Evolutionary conservation across 306 rosid genomes (phyloP).

Genomic region (Benincasa hispida): DNA sequence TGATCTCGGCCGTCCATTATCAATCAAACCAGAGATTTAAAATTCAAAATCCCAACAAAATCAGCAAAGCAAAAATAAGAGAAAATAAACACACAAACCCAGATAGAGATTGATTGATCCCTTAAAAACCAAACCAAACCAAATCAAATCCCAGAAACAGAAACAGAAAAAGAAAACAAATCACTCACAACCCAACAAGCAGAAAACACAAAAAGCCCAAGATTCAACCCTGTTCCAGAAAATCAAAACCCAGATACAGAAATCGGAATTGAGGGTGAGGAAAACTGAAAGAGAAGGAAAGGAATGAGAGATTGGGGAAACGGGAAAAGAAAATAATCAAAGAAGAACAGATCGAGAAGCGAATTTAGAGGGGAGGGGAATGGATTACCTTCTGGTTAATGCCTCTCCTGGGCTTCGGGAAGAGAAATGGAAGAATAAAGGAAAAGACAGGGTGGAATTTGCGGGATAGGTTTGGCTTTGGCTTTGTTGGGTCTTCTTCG

Average conservation of each 20-base stretch:
- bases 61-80: not conserved
- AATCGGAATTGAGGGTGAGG: not conserved
- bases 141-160: not conserved
- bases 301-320: not conserved
- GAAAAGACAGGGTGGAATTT: constrained; percentile 2
- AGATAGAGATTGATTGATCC: not conserved
- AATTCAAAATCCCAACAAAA: not conserved
- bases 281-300: not conserved
- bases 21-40: not conserved
- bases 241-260: not conserved
- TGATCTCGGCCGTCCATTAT: constrained; percentile 9
- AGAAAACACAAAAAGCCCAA: not conserved
- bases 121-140: not conserved
- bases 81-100: not conserved
- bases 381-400: not conserved
- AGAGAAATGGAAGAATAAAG: constrained; percentile 2
- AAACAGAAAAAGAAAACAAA: not conserved
- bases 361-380: not conserved
- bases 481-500: not conserved
- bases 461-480: not conserved
- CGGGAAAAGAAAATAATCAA: not conserved
- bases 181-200: not conserved
- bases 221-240: not conserved
- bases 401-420: constrained; percentile 3
- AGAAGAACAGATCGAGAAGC: not conserved